Evolutionary conservation across 164 flowering plant species (phyloP), one percentile per base, ranked within the genome.

Genomic region (Paratinospora sagittata): DNA sequence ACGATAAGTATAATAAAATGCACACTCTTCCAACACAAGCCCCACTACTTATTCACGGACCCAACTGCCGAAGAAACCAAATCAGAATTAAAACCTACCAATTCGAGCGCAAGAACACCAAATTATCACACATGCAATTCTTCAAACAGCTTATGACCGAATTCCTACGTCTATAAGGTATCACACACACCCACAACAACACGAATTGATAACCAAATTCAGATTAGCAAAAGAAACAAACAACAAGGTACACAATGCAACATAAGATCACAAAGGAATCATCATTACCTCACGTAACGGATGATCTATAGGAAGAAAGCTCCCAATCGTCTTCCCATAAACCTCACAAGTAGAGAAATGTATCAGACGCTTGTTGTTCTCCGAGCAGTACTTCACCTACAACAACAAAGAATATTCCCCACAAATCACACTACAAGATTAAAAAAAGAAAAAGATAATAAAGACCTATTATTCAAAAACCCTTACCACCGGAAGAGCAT

Each of bases 331-430:
- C n/a, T n/a, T n/a, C n/a, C n/a, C n/a, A n/a, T n/a, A n/a, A n/a
- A n/a, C n/a, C 86, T 1, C 98, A 93, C 76, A 91, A 62, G 99
- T 96, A 10, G 99, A 96, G 81, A 96, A 96, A 82, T 96, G 98
- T 78, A 96, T 96, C 45, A 95, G 88, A 67, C 99, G 94, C 86
- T 96, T 96, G 79, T 76, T 80, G 81, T 96, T 96, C 72, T 91
- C 99, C 4, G 99, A 96, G 68, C 99, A 96, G 73, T 91, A 91
- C 78, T 91, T 91, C 26, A 92, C 97, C 97, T 94, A 71, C 41
- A 75, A n/a, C n/a, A n/a, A n/a, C n/a, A n/a, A n/a, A n/a, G n/a
- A n/a, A n/a, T 17, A n/a, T n/a, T 0, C 66, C 14, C 67, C 66
- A 62, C n/a, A 39, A 39, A 39, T 11, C 23, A 64, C 45, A 39